A percentile compares a stretch with the other conserved stretches of the same genome.
Evolutionary conservation across 768 basidiomycete genomes (phyloP).

Genomic region (Trametes meyenii): DNA sequence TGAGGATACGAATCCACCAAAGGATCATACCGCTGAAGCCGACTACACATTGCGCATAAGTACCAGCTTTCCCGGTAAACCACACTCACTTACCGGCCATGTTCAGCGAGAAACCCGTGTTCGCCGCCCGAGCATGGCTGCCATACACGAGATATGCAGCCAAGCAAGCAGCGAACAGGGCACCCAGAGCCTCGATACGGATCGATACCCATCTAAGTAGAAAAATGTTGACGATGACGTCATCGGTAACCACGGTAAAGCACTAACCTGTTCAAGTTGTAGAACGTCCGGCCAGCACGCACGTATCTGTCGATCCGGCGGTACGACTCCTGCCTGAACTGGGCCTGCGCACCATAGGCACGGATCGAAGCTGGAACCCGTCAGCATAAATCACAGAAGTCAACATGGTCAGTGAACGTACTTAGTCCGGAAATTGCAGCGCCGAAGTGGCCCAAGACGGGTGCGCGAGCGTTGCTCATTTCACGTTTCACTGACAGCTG

Average conservation of each 20-base stretch:
- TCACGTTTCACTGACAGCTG: conserved; percentile 62
- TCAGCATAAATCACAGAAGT: not conserved
- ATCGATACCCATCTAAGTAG: conserved; percentile 46
- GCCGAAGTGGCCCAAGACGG: conserved; percentile 54
- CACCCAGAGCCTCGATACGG: conserved; percentile 59
- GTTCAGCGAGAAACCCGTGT: conserved; percentile 43
- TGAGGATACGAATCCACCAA: conserved; percentile 49
- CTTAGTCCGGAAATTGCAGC: conserved; percentile 57
- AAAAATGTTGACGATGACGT: not conserved
- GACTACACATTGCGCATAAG: conserved; percentile 33
- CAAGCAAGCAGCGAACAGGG: conserved; percentile 50
- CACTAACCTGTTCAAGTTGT: conserved; percentile 44
- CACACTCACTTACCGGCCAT: conserved; percentile 41
- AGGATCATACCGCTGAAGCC: conserved; percentile 61
- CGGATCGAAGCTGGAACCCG: conserved; percentile 47
- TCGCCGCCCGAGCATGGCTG: conserved; percentile 42
- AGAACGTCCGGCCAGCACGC: conserved; percentile 45
- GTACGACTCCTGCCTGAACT: conserved; percentile 46
- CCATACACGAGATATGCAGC: conserved; percentile 59
- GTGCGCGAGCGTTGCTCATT: conserved; percentile 54
- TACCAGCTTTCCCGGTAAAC: not conserved
- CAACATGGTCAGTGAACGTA: conserved; percentile 23
- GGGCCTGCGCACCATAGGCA: conserved; percentile 56
- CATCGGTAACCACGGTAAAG: too few relatives aligned
- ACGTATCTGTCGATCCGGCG: conserved; percentile 51